Evolutionary conservation across 441 rosid species (phyloP).

Genomic region (Mallotus repandus): DNA sequence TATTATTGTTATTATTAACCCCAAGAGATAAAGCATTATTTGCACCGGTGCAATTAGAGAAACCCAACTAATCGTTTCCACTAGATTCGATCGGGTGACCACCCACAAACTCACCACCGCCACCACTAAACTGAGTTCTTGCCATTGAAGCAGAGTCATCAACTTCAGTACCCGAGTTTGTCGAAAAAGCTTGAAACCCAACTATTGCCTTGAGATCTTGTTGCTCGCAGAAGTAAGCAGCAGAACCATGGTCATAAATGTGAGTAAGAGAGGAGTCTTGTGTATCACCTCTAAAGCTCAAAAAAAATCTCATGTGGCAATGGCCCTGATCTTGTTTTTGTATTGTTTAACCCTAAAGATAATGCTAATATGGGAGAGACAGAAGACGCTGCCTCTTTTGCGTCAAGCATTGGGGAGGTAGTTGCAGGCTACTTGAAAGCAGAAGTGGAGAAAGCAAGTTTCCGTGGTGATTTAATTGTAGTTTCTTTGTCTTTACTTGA

Average conservation of each 20-base stretch:
- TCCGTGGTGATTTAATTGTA: constrained; percentile 26
- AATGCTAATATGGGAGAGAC: constrained; percentile 89
- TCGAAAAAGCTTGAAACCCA: constrained; percentile 69
- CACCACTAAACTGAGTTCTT: constrained; percentile 45
- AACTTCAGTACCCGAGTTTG: constrained; percentile 80
- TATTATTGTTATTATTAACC: constrained; percentile 29
- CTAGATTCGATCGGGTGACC: constrained; percentile 60
- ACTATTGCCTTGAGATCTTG: constrained; percentile 78
- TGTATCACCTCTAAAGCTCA: constrained; percentile 65
- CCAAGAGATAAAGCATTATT: constrained; percentile 53
- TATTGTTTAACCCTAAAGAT: constrained; percentile 81
- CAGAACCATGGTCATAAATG: constrained; percentile 54
- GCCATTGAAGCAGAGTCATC: constrained; percentile 69
- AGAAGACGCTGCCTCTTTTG: constrained; percentile 10
- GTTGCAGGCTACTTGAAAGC: background rate
- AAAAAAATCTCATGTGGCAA: constrained; percentile 83
- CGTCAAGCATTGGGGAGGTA: background rate
- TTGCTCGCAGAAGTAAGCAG: constrained; percentile 61
- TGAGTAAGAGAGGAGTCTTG: constrained; percentile 86
- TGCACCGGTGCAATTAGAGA: constrained; percentile 32
- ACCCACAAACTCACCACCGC: constrained; percentile 42
- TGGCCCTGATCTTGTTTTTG: constrained; percentile 94
- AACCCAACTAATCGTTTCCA: constrained; percentile 49
- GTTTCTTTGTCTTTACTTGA: constrained; percentile 42
- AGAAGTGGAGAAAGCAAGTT: constrained; percentile 5